Conservation (phyloP, 2,329 filamentous ascomycete species). For the Xylariaceae sp. region DNA sequence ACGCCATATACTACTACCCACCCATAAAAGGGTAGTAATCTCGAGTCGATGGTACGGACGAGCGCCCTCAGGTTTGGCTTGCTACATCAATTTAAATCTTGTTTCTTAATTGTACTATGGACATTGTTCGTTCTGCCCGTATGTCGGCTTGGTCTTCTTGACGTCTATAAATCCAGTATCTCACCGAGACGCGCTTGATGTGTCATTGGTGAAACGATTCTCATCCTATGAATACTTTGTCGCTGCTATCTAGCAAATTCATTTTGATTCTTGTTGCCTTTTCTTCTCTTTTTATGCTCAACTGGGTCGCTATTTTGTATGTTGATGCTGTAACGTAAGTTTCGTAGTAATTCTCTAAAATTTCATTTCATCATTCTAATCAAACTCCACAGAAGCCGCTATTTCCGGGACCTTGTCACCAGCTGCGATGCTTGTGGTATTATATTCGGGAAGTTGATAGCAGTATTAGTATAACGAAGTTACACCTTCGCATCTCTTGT, state of each 20-base stretch:
- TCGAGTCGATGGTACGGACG: constrained; percentile 14
- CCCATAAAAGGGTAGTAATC: constrained; percentile 4
- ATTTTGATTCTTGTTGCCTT: background rate
- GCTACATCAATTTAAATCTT: background rate
- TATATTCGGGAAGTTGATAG: too few species aligned
- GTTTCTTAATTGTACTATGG: constrained; percentile 24
- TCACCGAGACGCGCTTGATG: constrained; percentile 29
- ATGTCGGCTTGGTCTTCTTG: constrained; percentile 6
- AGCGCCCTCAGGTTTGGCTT: constrained; percentile 3
- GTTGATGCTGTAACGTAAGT: background rate
- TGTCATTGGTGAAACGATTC: constrained; percentile 8
- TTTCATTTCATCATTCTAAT: too few species aligned
- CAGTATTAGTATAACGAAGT: too few species aligned
- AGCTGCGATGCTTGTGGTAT: too few species aligned
- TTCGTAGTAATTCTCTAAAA: background rate
- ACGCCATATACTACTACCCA: constrained; percentile 19
- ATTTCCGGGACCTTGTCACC: too few species aligned
- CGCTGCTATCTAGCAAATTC: background rate
- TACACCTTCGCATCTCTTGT: too few species aligned
- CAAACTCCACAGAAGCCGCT: too few species aligned
- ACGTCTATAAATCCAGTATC: constrained; percentile 22
- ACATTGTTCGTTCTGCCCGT: constrained; percentile 15
- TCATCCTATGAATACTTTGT: constrained; percentile 17
- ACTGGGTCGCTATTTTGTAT: background rate
- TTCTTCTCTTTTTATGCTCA: background rate